Conservation (phyloP, 2,329 filamentous ascomycete species). For the Epichloe gansuensis region DNA sequence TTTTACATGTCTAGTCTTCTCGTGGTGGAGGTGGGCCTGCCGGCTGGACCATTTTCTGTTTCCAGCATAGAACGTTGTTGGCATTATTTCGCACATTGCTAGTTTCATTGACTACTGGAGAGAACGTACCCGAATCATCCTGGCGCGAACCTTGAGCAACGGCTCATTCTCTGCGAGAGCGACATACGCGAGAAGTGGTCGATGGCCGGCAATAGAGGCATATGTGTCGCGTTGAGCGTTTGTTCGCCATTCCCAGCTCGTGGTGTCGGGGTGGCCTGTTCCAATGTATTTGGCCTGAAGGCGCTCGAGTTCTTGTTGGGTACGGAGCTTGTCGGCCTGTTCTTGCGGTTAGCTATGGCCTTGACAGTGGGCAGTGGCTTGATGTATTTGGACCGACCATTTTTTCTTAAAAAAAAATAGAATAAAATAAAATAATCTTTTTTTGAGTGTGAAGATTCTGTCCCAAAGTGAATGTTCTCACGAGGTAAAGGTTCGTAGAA, state of each 20-base stretch:
- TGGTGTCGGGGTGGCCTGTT: conserved; percentile 92
- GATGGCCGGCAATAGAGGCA: conserved; percentile 78
- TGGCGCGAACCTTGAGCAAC: conserved; percentile 63
- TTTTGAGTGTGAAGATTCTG: no score
- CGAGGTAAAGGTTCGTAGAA: no score
- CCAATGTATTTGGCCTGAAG: conserved; percentile 93
- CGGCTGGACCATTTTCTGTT: conserved; percentile 54
- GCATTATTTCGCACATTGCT: not conserved
- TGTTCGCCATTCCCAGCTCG: conserved; percentile 91
- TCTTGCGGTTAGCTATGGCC: not conserved
- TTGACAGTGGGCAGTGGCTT: no score
- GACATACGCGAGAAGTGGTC: conserved; percentile 78
- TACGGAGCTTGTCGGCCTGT: conserved; percentile 92
- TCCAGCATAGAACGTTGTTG: not conserved
- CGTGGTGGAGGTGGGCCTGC: conserved; percentile 43
- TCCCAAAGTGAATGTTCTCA: no score
- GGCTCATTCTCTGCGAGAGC: conserved; percentile 79
- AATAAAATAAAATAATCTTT: no score
- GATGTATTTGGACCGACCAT: no score
- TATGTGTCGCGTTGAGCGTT: conserved; percentile 94
- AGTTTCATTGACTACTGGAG: not conserved
- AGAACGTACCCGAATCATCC: conserved; percentile 57
- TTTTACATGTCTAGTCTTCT: conserved; percentile 30
- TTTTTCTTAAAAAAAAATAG: no score
- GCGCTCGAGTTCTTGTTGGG: conserved; percentile 92